These are phyloP conservation scores for Camellia granthamiana DNA, from an alignment of 148 eudicot genomes.

Conservation along the genomic window DNA sequence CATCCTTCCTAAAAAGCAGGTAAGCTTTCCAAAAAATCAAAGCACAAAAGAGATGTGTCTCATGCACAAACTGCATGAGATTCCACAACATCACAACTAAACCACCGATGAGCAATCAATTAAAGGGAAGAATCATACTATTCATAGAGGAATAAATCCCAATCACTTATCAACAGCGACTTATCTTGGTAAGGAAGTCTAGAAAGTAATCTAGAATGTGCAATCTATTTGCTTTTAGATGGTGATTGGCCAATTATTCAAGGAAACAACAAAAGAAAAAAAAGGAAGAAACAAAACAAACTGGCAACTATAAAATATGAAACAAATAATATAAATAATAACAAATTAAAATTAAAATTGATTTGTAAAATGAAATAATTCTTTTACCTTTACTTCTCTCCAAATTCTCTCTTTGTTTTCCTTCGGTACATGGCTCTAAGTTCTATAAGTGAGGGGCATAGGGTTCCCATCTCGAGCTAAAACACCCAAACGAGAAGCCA, in stretches of 20 bases:
- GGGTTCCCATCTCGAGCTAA: no score
- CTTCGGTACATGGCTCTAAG: no score
- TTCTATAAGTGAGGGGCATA: no score
- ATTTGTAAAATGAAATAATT: no score
- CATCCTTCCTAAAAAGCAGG: slow-evolving; percentile 7
- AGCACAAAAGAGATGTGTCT: slow-evolving; percentile 18
- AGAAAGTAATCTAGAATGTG: slow-evolving; percentile 13
- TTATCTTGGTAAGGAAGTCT: slow-evolving; percentile 19
- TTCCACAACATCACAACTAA: slow-evolving; percentile 28
- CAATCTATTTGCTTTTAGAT: slow-evolving; percentile 7
- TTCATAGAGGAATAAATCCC: slow-evolving; percentile 30
- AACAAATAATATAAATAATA: no score
- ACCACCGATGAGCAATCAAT: slow-evolving; percentile 19
- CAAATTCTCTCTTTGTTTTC: no score
- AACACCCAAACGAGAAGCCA: no score
- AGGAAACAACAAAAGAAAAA: no score
- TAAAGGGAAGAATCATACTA: slow-evolving; percentile 11
- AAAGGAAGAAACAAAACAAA: no score
- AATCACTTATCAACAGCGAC: not conserved
- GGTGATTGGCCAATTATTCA: slow-evolving; percentile 13
- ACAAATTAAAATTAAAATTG: no score
- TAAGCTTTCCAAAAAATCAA: slow-evolving; percentile 12
- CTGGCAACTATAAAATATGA: no score
- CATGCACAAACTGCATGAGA: slow-evolving; percentile 31
- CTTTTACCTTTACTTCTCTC: no score